phyloP scores from a whole-genome alignment of 1,139 yeast genomes.

The Tardiomyces depauwii region DNA sequence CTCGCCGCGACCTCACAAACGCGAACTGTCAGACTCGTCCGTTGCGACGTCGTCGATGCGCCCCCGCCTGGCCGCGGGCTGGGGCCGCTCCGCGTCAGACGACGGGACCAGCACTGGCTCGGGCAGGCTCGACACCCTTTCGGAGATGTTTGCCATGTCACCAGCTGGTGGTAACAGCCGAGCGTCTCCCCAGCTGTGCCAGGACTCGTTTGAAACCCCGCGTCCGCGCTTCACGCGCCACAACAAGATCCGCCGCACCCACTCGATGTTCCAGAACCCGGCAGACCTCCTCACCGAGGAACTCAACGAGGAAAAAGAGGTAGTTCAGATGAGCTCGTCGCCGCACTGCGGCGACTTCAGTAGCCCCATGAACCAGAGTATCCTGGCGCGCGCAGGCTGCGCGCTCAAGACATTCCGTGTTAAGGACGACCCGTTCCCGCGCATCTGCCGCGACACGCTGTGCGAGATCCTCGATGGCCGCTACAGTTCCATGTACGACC shows the following conservation, averaged over 20 bases:
- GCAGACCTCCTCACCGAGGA: slow-evolving; percentile 27
- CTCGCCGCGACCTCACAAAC: slow-evolving; percentile 13
- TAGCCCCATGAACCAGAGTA: slow-evolving; percentile 2
- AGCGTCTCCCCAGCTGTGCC: slow-evolving; percentile 4
- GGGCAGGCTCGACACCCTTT: neutral
- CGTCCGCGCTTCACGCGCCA: slow-evolving; percentile 10
- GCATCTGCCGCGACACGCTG: slow-evolving; percentile 59
- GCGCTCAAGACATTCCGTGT: slow-evolving; percentile 24
- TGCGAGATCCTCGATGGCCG: slow-evolving; percentile 50
- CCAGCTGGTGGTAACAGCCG: neutral
- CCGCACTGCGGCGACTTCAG: neutral
- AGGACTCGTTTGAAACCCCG: slow-evolving; percentile 7
- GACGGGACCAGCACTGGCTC: too few relatives aligned
- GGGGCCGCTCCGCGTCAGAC: neutral
- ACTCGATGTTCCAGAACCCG: slow-evolving; percentile 49
- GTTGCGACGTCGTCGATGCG: slow-evolving; percentile 2
- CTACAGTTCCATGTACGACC: slow-evolving; percentile 44
- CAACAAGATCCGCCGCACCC: slow-evolving; percentile 45
- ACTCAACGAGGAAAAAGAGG: slow-evolving; percentile 7
- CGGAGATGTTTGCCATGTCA: slow-evolving; percentile 1
- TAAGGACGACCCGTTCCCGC: slow-evolving; percentile 57
- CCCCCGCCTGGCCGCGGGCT: slow-evolving; percentile 2
- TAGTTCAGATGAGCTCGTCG: slow-evolving; percentile 7
- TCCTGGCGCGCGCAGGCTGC: slow-evolving; percentile 14
- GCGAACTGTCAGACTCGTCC: neutral